Evolutionary conservation across 768 basidiomycete species (phyloP).

Genomic region (Leucogyrophana mollusca): DNA sequence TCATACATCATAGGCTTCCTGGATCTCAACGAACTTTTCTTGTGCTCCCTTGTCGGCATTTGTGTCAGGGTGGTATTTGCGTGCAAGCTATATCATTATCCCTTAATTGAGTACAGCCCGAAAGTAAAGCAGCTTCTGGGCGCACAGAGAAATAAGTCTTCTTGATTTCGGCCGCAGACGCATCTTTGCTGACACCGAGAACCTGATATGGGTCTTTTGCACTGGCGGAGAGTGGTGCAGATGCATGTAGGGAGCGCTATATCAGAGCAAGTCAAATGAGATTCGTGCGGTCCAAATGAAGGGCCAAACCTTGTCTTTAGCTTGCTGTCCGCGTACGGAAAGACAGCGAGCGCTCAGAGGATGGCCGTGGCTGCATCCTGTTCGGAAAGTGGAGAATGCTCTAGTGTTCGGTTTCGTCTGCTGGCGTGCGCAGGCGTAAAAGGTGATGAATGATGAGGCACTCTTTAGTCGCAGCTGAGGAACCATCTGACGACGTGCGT

Average conservation of each 20-base stretch:
- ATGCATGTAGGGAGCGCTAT: conserved; percentile 78
- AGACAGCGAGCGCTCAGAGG: conserved; percentile 13
- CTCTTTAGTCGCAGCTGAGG: conserved; percentile 48
- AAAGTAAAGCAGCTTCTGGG: neutral
- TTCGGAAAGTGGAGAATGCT: conserved; percentile 38
- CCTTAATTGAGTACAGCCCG: conserved; percentile 12
- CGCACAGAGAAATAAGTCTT: conserved; percentile 94
- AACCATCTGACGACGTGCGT: conserved; percentile 37
- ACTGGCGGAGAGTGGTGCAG: conserved; percentile 46
- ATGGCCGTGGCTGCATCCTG: conserved; percentile 33
- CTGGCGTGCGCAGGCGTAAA: conserved; percentile 53
- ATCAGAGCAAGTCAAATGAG: conserved; percentile 18
- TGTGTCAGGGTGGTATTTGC: conserved; percentile 97
- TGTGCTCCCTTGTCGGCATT: conserved; percentile 90
- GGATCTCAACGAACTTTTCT: conserved; percentile 95
- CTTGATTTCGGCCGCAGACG: conserved; percentile 88
- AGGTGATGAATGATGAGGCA: conserved; percentile 53
- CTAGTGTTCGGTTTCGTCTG: conserved; percentile 29
- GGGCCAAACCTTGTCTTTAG: conserved; percentile 40
- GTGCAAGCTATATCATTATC: conserved; percentile 72
- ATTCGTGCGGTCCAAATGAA: conserved; percentile 9
- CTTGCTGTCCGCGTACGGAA: conserved; percentile 12
- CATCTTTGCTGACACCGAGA: conserved; percentile 85
- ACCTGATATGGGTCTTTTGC: conserved; percentile 87
- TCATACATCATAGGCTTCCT: conserved; percentile 94